These are phyloP conservation scores for Chamaenerion angustifolium DNA, from an alignment of 345 rosid genomes.

Conservation along the genomic window DNA sequence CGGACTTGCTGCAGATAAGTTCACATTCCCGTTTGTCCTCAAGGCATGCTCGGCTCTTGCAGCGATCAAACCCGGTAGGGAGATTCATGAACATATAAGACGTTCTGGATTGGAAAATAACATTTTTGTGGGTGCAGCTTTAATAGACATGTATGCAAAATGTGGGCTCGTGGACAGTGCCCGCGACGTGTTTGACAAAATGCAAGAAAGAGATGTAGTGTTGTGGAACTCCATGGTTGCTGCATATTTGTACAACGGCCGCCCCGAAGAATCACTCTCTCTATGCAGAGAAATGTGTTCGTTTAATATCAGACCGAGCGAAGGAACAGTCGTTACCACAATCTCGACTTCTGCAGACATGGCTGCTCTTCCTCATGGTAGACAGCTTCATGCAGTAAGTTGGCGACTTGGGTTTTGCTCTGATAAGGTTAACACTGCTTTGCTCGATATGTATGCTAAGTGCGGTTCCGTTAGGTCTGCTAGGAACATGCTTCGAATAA, in stretches of 20 bases:
- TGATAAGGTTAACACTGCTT: constrained; percentile 19
- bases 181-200: constrained; percentile 15
- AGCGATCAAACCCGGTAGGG: constrained; percentile 19
- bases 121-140: constrained; percentile 23
- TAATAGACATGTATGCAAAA: constrained; percentile 27
- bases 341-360: constrained; percentile 22
- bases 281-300: constrained; percentile 20
- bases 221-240: constrained; percentile 33
- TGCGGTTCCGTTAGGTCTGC: constrained; percentile 19
- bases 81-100: constrained; percentile 17
- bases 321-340: constrained; percentile 21
- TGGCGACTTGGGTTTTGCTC: constrained; percentile 18
- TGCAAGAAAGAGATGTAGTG: constrained; percentile 18
- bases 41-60: constrained; percentile 23
- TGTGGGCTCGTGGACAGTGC: constrained; percentile 19
- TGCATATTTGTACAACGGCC: constrained; percentile 19
- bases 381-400: constrained; percentile 24
- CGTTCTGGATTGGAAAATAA: constrained; percentile 17
- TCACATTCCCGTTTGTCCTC: constrained; percentile 23
- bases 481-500: constrained; percentile 15
- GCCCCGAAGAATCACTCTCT: constrained; percentile 10
- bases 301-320: constrained; percentile 15
- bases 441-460: constrained; percentile 14
- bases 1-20: constrained; percentile 18
- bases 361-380: constrained; percentile 19